Percentiles rank a stretch among this genome's conserved stretches.
Evolutionary conservation across 2,329 filamentous ascomycete species (phyloP).

Genomic region (Neofusicoccum ribis): DNA sequence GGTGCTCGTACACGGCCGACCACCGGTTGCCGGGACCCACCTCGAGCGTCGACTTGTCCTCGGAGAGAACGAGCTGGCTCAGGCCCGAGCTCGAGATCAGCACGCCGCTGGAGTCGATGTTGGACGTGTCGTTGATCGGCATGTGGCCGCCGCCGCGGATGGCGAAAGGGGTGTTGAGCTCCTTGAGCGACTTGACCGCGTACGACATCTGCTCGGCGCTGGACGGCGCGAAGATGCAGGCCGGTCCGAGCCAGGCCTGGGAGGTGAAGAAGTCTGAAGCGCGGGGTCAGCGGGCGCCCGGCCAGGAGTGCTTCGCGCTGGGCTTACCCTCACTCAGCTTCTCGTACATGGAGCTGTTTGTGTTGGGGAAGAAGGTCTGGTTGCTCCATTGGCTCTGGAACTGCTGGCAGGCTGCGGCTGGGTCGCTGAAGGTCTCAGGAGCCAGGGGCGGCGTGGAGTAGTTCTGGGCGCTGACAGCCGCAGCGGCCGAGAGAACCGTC

Average conservation of each 20-base stretch:
- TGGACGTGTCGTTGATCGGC: constrained; percentile 22
- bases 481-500: not conserved
- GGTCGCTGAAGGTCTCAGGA: not conserved
- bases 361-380: not conserved
- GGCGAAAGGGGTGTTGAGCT: constrained; percentile 21
- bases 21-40: not conserved
- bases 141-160: constrained; percentile 3
- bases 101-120: constrained; percentile 23
- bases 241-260: constrained; percentile 15
- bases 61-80: not conserved
- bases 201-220: constrained; percentile 24
- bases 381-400: not conserved
- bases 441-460: not conserved
- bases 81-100: not conserved
- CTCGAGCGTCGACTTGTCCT: not conserved
- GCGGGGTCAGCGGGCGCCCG: not conserved
- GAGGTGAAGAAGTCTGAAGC: not conserved
- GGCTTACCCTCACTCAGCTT: not conserved
- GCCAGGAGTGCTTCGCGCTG: not conserved
- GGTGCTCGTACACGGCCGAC: not conserved
- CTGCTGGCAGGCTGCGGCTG: not conserved
- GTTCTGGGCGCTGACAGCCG: not conserved
- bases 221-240: constrained; percentile 25
- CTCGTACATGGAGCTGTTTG: not conserved
- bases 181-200: constrained; percentile 23